Base-by-base conservation (phyloP, 2,329 filamentous ascomycete species). In the Hypoxylon sp. region DNA sequence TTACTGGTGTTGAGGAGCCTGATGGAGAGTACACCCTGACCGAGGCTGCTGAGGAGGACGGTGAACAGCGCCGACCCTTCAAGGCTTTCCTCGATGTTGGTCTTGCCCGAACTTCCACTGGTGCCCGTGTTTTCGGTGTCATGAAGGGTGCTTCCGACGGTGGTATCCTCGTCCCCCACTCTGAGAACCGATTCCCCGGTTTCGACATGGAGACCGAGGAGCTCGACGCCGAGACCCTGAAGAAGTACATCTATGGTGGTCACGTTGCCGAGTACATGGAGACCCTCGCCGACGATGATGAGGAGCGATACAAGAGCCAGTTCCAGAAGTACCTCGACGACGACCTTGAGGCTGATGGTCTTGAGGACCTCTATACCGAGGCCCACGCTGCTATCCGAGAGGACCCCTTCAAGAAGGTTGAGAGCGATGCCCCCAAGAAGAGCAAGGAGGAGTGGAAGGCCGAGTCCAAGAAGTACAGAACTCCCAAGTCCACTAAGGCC, bases 241-340 rank as follows among this genome's bases (percentile, higher is more conserved):
- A 95, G 89, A 97, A 94, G 89, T 99, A 99, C 92, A 99, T 99
- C 89, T 95, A 93, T 84, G 96, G 89, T 81, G 95, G 96, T 71
- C 96, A 99, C 90, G 93, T 99, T 74, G 94, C 95, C 77, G 96
- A 99, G 90, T 99, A 99, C 91, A 99, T 99, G 96, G 96, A 99
- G 91, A 96, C 92, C 67, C 93, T 99, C 74, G 96, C 96, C 85
- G 96, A 99, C 79, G 96, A 99, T 82, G 96, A 99, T 81, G 96
- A 99, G 92, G 96, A 99, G 90, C 94, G 96, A 82, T 99, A 93
- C 93, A 95, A 95, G 89, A 90, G 89, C 78, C 96, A 99, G 89
- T 99, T 99, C 92, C 87, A 90, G 83, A 91, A 96, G 86, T 99
- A 99, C 90, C 92, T 97, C 76, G 95, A 99, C 75, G 93, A 97